A percentile compares a stretch with the other conserved stretches of the same genome.
Conservation (phyloP, 805 yeast species). For the Metschnikowia santaceciliae region DNA sequence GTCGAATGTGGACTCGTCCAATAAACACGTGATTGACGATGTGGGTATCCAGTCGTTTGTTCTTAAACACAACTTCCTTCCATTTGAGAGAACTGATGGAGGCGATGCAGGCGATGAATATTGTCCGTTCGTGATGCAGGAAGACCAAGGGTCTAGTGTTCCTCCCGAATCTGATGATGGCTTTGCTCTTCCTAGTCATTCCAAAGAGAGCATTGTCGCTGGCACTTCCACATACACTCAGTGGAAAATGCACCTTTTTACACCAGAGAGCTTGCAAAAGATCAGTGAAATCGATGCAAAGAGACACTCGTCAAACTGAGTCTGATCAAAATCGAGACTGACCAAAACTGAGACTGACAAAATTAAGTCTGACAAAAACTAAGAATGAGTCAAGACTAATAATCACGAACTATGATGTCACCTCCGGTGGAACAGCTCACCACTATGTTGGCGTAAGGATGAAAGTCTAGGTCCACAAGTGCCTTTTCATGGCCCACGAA, state of each 20-base stretch:
- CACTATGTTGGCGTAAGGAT: slow-evolving; percentile 39
- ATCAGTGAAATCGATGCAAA: slow-evolving; percentile 14
- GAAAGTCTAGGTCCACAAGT: slow-evolving; percentile 57
- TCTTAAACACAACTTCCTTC: slow-evolving; percentile 46
- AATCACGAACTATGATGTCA: slow-evolving; percentile 43
- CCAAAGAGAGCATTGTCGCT: slow-evolving; percentile 16
- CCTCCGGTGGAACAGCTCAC: slow-evolving; percentile 56
- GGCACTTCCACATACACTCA: slow-evolving; percentile 4
- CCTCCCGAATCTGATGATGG: background rate
- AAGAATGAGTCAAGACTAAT: background rate
- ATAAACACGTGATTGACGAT: slow-evolving; percentile 52
- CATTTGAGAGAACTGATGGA: slow-evolving; percentile 12
- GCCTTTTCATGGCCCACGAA: slow-evolving; percentile 59
- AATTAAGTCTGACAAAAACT: background rate
- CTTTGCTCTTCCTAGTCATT: slow-evolving; percentile 17
- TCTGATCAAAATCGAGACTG: no score
- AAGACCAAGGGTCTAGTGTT: slow-evolving; percentile 9
- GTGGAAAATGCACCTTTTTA: slow-evolving; percentile 32
- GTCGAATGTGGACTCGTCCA: slow-evolving; percentile 11
- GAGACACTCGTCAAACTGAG: background rate
- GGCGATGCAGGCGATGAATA: slow-evolving; percentile 29
- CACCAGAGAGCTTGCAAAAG: slow-evolving; percentile 27
- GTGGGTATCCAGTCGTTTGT: slow-evolving; percentile 54
- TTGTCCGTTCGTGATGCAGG: slow-evolving; percentile 24
- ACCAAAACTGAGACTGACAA: no score